Percentiles rank a stretch among this genome's conserved stretches.
Conservation (phyloP, 2,329 filamentous ascomycete species). For the Lasiodiplodia citricola region DNA sequence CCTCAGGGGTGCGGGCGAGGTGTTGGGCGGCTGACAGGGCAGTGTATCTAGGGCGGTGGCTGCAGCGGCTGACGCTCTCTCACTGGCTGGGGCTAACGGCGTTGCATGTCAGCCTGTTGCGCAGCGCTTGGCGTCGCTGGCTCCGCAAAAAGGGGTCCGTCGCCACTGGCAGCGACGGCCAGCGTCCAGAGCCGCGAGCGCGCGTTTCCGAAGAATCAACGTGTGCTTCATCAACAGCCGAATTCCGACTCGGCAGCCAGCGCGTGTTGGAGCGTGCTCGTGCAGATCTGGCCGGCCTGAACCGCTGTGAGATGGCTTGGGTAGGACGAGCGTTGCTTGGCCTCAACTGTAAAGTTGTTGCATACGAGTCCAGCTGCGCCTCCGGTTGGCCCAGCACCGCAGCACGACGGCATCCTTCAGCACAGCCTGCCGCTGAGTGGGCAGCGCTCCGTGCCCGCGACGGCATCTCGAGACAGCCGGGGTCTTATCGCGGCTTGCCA, state of each 20-base stretch:
- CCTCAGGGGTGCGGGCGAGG: background rate
- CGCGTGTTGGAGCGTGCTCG: background rate
- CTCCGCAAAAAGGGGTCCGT: conserved; percentile 4
- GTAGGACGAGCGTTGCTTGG: conserved; percentile 16
- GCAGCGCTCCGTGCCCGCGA: conserved; percentile 1
- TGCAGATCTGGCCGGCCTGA: conserved; percentile 11
- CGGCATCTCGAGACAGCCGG: conserved; percentile 18
- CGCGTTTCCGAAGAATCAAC: background rate
- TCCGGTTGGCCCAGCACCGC: background rate
- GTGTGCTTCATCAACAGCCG: conserved; percentile 13
- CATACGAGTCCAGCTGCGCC: conserved; percentile 1
- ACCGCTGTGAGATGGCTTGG: background rate
- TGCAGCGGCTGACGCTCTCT: conserved; percentile 1
- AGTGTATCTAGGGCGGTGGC: conserved; percentile 16
- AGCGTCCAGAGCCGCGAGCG: background rate
- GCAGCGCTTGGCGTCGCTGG: conserved; percentile 9
- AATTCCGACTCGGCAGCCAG: conserved; percentile 21
- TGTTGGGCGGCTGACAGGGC: conserved; percentile 10
- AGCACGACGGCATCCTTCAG: background rate
- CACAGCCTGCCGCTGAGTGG: background rate
- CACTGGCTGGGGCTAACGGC: conserved; percentile 6
- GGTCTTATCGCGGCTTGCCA: conserved; percentile 19
- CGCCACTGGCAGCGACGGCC: background rate
- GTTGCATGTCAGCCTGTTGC: conserved; percentile 15
- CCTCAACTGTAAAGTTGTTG: conserved; percentile 9